Evolutionary conservation across 2,329 filamentous ascomycete species (phyloP).

Genomic region (Beauveria medogensis): DNA sequence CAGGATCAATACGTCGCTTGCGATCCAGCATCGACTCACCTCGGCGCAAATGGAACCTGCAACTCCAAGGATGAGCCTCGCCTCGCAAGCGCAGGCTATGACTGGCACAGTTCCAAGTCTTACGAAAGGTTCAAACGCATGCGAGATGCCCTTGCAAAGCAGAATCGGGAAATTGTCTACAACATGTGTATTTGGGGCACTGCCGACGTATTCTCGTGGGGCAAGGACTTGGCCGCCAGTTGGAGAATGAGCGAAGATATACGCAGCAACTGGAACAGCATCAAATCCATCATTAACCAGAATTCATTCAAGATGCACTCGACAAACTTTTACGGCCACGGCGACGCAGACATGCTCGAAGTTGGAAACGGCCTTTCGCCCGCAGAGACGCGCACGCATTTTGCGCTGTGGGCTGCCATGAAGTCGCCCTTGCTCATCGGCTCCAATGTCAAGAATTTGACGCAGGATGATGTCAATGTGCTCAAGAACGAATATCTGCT

Average conservation of each 20-base stretch:
- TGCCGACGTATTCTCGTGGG: slow-evolving; percentile 42
- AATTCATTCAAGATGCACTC: slow-evolving; percentile 37
- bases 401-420: slow-evolving; percentile 43
- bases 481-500: slow-evolving; percentile 33
- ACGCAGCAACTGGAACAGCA: slow-evolving; percentile 24
- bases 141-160: slow-evolving; percentile 40
- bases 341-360: slow-evolving; percentile 44
- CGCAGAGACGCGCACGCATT: slow-evolving; percentile 40
- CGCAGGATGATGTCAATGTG: slow-evolving; percentile 28
- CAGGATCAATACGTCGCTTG: slow-evolving; percentile 5
- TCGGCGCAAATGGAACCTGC: slow-evolving; percentile 5
- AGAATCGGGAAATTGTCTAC: slow-evolving; percentile 39
- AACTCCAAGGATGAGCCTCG: slow-evolving; percentile 17
- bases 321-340: slow-evolving; percentile 40
- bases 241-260: slow-evolving; percentile 40
- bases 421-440: slow-evolving; percentile 44
- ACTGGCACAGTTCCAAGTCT: slow-evolving; percentile 40
- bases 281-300: slow-evolving; percentile 37
- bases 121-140: slow-evolving; percentile 39
- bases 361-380: slow-evolving; percentile 40
- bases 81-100: slow-evolving; percentile 38
- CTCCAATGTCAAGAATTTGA: slow-evolving; percentile 29
- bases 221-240: slow-evolving; percentile 37
- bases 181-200: slow-evolving; percentile 47
- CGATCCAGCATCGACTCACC: not conserved